Base-by-base conservation (phyloP, 768 basidiomycete species). In the Russula dissimulans region DNA sequence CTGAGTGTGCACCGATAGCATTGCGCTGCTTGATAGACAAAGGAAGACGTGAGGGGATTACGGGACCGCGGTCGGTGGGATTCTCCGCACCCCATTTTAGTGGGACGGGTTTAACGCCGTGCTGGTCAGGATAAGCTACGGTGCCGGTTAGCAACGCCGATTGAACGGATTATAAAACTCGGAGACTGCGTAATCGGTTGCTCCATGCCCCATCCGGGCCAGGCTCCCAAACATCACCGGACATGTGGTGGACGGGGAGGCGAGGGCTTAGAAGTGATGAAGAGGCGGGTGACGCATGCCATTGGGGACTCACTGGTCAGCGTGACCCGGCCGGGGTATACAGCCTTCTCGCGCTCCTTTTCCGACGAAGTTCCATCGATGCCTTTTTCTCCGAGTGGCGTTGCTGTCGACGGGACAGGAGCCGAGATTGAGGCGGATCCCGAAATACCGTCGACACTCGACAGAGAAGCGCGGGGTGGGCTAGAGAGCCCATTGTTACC, bases 1-100 rank as follows among this genome's bases (percentile, higher is more conserved):
- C 95, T 0, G 86, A 86, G 70, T 97, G 94, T 0, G 95, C 94
- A 10, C 95, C 95, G 69, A 97, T 81, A 29, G 95, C 89, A 72
- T 97, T 97, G 48, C 95, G 86, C 55, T 85, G 81, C 74, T 94
- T 95, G 77, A 95, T 88, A 34, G 87, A 85, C 12, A 80, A 79
- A 0, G 87, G 81, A 22, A 94, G 85, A 29, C 95, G 87, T 1
- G 89, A 93, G 70, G 89, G 91, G 59, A 98, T 81, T 62, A 97
- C 79, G 3, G 95, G 92, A 0, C 95, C 95, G 22, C 94, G 89
- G 7, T 77, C 73, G 7, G 69, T 62, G 22, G 89, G 78, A 47
- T 82, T 77, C 3, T 77, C 31, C 0, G 86, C 89, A 29, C 92
- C 94, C 95, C 95, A 97, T 29, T 76, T 73, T 18, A 98, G 78